phyloP scores from a whole-genome alignment of 768 basidiomycete species.

The Auriscalpium orientale region DNA sequence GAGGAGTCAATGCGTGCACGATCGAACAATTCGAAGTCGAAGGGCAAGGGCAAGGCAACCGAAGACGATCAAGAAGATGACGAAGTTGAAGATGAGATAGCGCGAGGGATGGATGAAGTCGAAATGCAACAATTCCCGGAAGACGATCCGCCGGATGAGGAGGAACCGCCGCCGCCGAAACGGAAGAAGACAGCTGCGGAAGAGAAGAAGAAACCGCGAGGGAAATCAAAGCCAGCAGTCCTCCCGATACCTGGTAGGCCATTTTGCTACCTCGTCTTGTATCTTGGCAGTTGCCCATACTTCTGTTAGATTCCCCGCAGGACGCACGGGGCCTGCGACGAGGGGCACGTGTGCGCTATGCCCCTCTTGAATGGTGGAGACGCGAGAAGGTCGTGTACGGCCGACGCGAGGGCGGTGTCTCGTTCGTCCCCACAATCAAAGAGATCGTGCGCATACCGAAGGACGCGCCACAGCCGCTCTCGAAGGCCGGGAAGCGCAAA shows the following conservation, averaged over 20 bases:
- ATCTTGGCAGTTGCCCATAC: background rate
- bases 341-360: conserved; percentile 57
- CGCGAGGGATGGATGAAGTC: conserved; percentile 25
- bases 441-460: conserved; percentile 54
- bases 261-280: background rate
- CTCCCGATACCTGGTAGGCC: background rate
- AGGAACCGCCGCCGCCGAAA: conserved; percentile 4
- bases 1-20: background rate
- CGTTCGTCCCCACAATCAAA: conserved; percentile 59
- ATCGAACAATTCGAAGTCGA: conserved; percentile 9
- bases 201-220: background rate
- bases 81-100: conserved; percentile 36
- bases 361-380: conserved; percentile 90
- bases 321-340: conserved; percentile 48
- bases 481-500: conserved; percentile 26
- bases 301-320: conserved; percentile 15
- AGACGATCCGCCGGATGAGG: conserved; percentile 24
- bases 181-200: conserved; percentile 5
- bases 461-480: conserved; percentile 41
- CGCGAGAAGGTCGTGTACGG: conserved; percentile 84
- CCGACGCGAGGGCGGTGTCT: conserved; percentile 40
- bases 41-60: conserved; percentile 35
- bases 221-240: background rate
- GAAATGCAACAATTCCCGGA: conserved; percentile 17
- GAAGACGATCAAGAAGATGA: conserved; percentile 16